Conservation (phyloP, 2,329 filamentous ascomycete species). For the Epicoccum nigrum region DNA sequence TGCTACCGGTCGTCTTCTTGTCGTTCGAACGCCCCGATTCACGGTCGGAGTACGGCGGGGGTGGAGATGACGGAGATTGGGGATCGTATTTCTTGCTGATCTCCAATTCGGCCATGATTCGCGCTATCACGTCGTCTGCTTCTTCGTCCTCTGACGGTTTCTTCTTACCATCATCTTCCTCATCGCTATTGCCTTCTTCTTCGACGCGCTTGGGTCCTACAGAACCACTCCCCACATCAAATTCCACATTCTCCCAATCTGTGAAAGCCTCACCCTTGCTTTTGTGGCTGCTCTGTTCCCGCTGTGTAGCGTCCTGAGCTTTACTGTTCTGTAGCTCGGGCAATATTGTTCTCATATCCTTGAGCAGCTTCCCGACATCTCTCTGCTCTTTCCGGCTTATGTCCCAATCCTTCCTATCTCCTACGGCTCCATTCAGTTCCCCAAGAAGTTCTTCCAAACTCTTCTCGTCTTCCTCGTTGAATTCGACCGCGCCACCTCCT, state of each 20-base stretch:
- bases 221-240: slow-evolving; percentile 35
- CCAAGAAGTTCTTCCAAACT: slow-evolving; percentile 55
- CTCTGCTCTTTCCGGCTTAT: slow-evolving; percentile 49
- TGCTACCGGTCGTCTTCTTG: slow-evolving; percentile 2
- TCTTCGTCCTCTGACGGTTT: slow-evolving; percentile 46
- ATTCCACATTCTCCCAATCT: slow-evolving; percentile 43
- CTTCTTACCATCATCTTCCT: slow-evolving; percentile 26
- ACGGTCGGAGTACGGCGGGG: slow-evolving; percentile 23
- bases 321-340: slow-evolving; percentile 38
- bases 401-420: slow-evolving; percentile 48
- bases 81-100: slow-evolving; percentile 50
- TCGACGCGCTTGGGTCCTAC: slow-evolving; percentile 25
- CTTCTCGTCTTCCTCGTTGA: slow-evolving; percentile 51
- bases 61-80: slow-evolving; percentile 29
- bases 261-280: slow-evolving; percentile 25
- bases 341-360: slow-evolving; percentile 50
- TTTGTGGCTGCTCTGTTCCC: background rate
- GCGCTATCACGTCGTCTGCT: slow-evolving; percentile 55
- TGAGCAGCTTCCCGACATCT: slow-evolving; percentile 50
- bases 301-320: slow-evolving; percentile 7
- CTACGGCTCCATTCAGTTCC: slow-evolving; percentile 45
- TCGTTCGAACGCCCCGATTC: slow-evolving; percentile 1
- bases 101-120: slow-evolving; percentile 55
- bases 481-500: slow-evolving; percentile 31
- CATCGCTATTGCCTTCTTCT: slow-evolving; percentile 23